These are phyloP conservation scores for Pythium scleroteichum DNA, from an alignment of 352 stramenopile species.

Conservation along the genomic window DNA sequence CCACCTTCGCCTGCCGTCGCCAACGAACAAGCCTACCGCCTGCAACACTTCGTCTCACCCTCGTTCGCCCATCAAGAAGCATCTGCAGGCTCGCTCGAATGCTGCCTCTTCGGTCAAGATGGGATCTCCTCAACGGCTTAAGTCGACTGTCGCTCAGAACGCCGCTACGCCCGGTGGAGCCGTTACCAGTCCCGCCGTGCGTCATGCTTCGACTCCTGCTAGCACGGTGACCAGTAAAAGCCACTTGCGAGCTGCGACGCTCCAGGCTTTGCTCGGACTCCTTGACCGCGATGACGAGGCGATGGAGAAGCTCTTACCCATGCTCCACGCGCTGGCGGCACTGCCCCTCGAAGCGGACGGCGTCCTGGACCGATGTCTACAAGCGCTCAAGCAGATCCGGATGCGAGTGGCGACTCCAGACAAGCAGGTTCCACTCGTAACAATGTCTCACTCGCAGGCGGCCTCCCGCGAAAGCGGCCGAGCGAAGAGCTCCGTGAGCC, in stretches of 20 bases:
- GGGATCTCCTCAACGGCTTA: constrained; percentile 24
- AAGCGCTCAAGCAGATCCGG: constrained; percentile 41
- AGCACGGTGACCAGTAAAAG: background rate
- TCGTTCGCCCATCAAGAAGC: constrained; percentile 65
- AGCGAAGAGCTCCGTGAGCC: constrained; percentile 38
- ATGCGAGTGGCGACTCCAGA: too few relatives aligned
- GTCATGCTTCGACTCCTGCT: background rate
- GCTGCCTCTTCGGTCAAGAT: constrained; percentile 3
- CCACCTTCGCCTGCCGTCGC: constrained; percentile 17
- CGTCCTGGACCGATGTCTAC: constrained; percentile 42
- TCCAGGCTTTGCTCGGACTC: constrained; percentile 55
- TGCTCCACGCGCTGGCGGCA: constrained; percentile 44
- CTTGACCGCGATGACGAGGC: constrained; percentile 57
- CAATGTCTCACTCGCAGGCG: background rate
- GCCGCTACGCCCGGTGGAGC: background rate
- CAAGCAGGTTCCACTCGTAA: background rate
- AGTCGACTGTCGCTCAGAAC: constrained; percentile 15
- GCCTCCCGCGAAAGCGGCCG: constrained; percentile 35
- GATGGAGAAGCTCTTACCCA: constrained; percentile 44
- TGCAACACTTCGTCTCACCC: constrained; percentile 9
- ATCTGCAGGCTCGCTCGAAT: constrained; percentile 40
- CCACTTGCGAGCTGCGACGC: constrained; percentile 35
- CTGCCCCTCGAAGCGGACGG: constrained; percentile 44
- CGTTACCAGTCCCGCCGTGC: too few relatives aligned
- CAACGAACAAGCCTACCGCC: background rate